A percentile compares a stretch with the other conserved stretches of the same genome.
These are phyloP conservation scores for Pelagophyceae sp. DNA, from an alignment of 352 stramenopile genomes.

Conservation along the genomic window DNA sequence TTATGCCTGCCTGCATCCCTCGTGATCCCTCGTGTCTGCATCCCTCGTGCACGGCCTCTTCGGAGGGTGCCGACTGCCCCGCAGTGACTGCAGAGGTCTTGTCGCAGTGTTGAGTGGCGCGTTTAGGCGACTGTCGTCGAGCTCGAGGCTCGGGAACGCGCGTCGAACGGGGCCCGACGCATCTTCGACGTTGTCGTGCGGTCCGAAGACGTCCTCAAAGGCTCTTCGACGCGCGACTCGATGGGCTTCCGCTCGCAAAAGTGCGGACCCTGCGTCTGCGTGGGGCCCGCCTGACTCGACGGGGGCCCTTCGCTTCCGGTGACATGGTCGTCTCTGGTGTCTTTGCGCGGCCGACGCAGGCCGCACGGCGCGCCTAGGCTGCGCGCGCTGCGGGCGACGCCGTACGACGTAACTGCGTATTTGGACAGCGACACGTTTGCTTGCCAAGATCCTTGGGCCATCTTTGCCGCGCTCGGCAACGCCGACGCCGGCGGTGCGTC, in stretches of 20 bases:
- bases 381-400: neutral
- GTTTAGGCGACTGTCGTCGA: constrained; percentile 4
- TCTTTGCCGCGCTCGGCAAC: neutral
- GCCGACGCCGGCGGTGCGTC: neutral
- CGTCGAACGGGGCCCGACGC: neutral
- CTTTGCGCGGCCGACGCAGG: no score
- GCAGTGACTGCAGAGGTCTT: no score
- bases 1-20: no score
- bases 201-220: neutral
- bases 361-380: no score
- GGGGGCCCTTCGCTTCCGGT: no score
- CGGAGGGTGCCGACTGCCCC: no score
- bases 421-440: constrained; percentile 3
- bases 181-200: constrained; percentile 7
- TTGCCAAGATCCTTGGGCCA: neutral
- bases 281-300: no score
- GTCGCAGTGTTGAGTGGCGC: no score
- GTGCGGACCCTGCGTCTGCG: no score
- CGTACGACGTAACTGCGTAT: neutral
- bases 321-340: no score
- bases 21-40: no score
- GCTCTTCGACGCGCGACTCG: neutral
- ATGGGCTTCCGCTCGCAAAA: constrained; percentile 17
- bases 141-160: neutral
- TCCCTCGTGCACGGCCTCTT: no score